phyloP scores from a whole-genome alignment of 305 asterid genomes.

The Fraxinus nigra region DNA sequence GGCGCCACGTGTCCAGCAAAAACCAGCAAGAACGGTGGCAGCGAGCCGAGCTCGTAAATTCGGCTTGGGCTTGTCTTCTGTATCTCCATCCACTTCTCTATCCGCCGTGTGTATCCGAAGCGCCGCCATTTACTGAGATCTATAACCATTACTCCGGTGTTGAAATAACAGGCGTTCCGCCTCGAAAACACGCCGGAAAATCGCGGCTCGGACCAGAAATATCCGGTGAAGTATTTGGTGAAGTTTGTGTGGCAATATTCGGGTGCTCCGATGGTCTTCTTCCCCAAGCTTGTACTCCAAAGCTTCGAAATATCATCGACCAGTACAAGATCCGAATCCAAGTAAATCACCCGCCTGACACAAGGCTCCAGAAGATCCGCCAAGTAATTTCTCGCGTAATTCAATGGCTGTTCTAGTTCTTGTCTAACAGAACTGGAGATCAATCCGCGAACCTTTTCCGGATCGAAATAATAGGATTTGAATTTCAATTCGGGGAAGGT shows the following conservation, averaged over 20 bases:
- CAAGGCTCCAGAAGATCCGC: constrained; percentile 36
- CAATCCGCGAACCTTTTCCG: constrained; percentile 25
- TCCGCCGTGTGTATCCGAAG: constrained; percentile 29
- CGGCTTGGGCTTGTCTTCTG: constrained; percentile 26
- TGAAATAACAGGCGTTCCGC: constrained; percentile 39
- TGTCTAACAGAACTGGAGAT: constrained; percentile 33
- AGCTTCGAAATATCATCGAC: constrained; percentile 37
- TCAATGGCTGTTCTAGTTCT: constrained; percentile 42
- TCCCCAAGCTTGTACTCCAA: constrained; percentile 28
- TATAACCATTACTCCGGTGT: constrained; percentile 35
- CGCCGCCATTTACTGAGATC: constrained; percentile 33
- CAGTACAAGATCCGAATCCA: constrained; percentile 42
- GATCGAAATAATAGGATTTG: constrained; percentile 32
- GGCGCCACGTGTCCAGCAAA: constrained; percentile 34
- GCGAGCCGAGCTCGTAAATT: constrained; percentile 37
- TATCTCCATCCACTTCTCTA: constrained; percentile 39
- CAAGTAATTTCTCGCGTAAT: constrained; percentile 40
- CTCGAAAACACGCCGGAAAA: constrained; percentile 24
- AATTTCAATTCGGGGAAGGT: constrained; percentile 34
- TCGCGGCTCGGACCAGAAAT: constrained; percentile 32
- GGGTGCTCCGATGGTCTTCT: constrained; percentile 38
- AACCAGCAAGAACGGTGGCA: constrained; percentile 32
- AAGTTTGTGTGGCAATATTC: constrained; percentile 45
- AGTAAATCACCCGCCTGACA: constrained; percentile 31
- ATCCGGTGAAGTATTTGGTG: constrained; percentile 36